Evolutionary conservation across 1,139 yeast species (phyloP).

Genomic region (Spencermartinsiella ligniputridi): DNA sequence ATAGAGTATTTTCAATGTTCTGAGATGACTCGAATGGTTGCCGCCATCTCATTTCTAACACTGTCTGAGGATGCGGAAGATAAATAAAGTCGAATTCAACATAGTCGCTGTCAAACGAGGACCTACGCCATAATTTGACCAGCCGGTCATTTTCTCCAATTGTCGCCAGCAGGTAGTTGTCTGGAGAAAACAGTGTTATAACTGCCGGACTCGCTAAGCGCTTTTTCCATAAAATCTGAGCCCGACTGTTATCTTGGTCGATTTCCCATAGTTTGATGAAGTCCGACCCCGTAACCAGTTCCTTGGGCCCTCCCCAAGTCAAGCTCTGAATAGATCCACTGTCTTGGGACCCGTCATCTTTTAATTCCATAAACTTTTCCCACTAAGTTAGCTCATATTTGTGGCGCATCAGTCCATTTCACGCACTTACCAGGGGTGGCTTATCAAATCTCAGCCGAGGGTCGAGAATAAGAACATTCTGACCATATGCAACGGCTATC

Average conservation of each 20-base stretch:
- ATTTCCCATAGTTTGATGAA: slow-evolving; percentile 50
- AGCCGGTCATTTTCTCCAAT: slow-evolving; percentile 54
- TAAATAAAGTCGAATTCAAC: slow-evolving; percentile 69
- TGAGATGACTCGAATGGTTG: slow-evolving; percentile 24
- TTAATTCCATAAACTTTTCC: slow-evolving; percentile 40
- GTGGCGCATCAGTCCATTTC: background rate
- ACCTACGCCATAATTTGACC: slow-evolving; percentile 75
- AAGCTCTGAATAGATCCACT: slow-evolving; percentile 42
- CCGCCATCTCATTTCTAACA: slow-evolving; percentile 41
- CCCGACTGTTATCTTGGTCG: slow-evolving; percentile 6
- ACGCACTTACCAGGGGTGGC: slow-evolving; percentile 20
- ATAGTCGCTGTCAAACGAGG: slow-evolving; percentile 61
- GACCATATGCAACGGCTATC: slow-evolving; percentile 45
- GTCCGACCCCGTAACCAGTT: slow-evolving; percentile 58
- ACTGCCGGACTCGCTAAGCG: slow-evolving; percentile 48
- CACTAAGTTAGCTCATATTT: slow-evolving; percentile 33
- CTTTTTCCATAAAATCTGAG: slow-evolving; percentile 18
- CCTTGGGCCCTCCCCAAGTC: slow-evolving; percentile 65
- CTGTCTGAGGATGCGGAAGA: slow-evolving; percentile 57
- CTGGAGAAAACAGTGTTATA: slow-evolving; percentile 53
- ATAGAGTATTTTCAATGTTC: slow-evolving; percentile 43
- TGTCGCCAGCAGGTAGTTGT: slow-evolving; percentile 63
- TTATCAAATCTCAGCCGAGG: slow-evolving; percentile 27
- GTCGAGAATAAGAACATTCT: slow-evolving; percentile 26
- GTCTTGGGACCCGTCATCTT: slow-evolving; percentile 40